These are phyloP conservation scores for Antitrichia curtipendula DNA, from an alignment of 225 moss, liverwort and hornwort species.

Conservation along the genomic window DNA sequence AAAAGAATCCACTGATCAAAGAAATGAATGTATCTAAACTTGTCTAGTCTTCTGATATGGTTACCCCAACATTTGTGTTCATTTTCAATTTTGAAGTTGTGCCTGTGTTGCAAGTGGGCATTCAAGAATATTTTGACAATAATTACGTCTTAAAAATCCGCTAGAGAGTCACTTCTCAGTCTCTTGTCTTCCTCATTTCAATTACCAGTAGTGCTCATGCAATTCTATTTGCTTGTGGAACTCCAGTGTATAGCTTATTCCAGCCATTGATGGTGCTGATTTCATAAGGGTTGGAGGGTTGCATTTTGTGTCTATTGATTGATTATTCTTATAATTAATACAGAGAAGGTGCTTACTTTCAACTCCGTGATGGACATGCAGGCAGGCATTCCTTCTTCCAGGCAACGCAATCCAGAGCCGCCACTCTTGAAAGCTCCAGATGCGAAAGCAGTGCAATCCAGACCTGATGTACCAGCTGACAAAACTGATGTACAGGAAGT, in stretches of 20 bases:
- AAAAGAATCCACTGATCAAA: background rate
- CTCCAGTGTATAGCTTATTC: background rate
- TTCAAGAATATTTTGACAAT: too few relatives aligned
- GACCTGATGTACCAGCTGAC: background rate
- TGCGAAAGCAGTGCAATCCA: background rate
- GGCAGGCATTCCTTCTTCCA: conserved; percentile 27
- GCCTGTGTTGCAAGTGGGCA: background rate
- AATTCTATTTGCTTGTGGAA: background rate
- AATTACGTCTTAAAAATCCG: background rate
- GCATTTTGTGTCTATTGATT: background rate
- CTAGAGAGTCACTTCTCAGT: background rate
- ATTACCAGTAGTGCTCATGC: background rate
- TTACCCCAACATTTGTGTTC: background rate
- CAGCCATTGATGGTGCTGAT: background rate
- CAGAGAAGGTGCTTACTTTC: background rate
- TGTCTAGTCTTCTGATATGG: background rate
- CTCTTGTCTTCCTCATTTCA: background rate
- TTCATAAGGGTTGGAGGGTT: background rate
- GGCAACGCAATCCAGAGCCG: background rate
- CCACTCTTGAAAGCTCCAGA: background rate
- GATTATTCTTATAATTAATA: background rate
- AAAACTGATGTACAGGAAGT: background rate
- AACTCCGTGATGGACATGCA: conserved; percentile 8
- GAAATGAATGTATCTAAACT: background rate
- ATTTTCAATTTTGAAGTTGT: background rate